Base-by-base conservation (phyloP, 208 protist genomes). In the Trypanosoma cruzi region DNA sequence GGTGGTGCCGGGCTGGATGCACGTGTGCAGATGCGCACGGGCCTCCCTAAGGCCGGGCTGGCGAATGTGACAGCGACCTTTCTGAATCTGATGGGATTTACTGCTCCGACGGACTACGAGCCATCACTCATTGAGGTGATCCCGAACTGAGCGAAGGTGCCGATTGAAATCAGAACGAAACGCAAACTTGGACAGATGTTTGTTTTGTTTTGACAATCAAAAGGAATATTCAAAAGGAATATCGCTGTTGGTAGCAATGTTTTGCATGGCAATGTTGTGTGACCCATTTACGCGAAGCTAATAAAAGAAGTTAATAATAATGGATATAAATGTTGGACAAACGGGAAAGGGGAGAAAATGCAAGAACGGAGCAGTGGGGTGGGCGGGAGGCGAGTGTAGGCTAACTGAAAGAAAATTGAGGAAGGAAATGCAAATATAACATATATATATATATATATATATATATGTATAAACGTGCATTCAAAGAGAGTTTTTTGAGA, bases 11-110 rank as follows among this genome's bases (percentile, higher is more conserved):
- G 85, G 16, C 88, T 97, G 48, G 85, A 96, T 66, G 64, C 76
- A 22, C 80, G 92, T 37, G 87, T 96, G 34, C 71, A 64, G 49
- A 92, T 98, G 89, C 85, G 90, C 68, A 84, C 73, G 2, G 94
- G 97, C 79, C 78, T 96, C 26, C 85, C 86, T 16, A 67, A 80
- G 56, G 89, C 94, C 14, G 96, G 96, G 36, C 88, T 98, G 48
- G 88, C 93, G 40, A 98, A 98, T 72, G 85, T 98, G 32, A 98
- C 96, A 36, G 93, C 96, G 32, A 98, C 96, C 11, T 97, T 96
- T 71, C 89, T 98, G 52, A 98, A 98, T 69, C 49, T 98, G 24
- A 87, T 98, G 59, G 96, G 96, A 50, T 97, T 96, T 61, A 66
- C 94, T 29, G 91, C 91, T 44, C 96, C 96, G 4, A 82, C 83